Evolutionary conservation across 129 eudicot genomes (phyloP), one percentile per base, ranked within the genome.

Genomic region (Scalesia atractyloides): DNA sequence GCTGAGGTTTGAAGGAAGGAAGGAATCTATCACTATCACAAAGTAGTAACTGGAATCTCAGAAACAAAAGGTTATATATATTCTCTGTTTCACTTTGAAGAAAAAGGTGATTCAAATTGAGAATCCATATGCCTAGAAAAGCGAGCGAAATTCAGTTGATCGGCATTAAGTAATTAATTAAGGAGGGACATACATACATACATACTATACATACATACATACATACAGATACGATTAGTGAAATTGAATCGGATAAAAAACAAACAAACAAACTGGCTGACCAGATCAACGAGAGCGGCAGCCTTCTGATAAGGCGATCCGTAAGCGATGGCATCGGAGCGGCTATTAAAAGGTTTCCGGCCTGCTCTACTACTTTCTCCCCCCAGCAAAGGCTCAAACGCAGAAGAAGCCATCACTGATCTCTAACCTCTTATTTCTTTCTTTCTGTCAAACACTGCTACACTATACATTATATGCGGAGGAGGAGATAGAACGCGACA

Each of bases 261-360:
- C 12, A 19, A 44, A 12, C 22, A 62, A 67, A 15, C 12, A 41
- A 39, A 39, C 9, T 5, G 44, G 48, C 87, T 69, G 76, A 93
- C 98, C 33, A 93, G 97, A 84, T 93, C 98, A 84, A 93, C 91
- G 51, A 93, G 96, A 62, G 97, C 98, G 5, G 97, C 98, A n/a
- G 98, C 98, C 70, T 84, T 90, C 70, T 90, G 81, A 71, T 93
- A 93, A 22, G 87, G 72, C 10, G 91, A 78, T 46, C 98, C 98
- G 65, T 67, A 53, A 41, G 89, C 81, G 53, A 94, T 86, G 36
- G 98, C 97, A 16, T 86, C 87, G 9, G 97, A 74, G 47, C 98
- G 79, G 8, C 79, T 70, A 15, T 22, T 61, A 52, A 76, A 81
- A 20, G 16, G 34, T n/a, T 60, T 82, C 73, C 36, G 76, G n/a